Percentiles rank a stretch among this genome's conserved stretches.
These are phyloP conservation scores for Metarhizium humberi DNA, from an alignment of 2,329 filamentous ascomycete genomes.

Conservation along the genomic window DNA sequence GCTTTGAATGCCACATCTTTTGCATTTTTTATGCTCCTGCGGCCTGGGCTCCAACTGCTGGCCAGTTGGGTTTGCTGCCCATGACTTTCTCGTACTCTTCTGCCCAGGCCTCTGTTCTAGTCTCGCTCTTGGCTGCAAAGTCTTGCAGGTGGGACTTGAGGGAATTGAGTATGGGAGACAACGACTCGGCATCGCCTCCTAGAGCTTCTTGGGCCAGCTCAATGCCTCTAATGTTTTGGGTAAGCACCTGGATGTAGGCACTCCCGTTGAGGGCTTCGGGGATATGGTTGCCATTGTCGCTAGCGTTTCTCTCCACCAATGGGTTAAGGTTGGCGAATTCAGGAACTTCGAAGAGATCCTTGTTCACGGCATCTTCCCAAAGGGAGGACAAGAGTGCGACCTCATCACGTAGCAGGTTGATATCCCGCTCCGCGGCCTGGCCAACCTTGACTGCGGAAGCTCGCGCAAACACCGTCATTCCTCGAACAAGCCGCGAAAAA, in stretches of 20 bases:
- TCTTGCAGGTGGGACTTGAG: constrained; percentile 28
- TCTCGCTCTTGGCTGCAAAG: constrained; percentile 12
- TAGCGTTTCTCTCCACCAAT: constrained; percentile 5
- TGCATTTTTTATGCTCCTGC: not conserved
- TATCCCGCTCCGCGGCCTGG: constrained; percentile 14
- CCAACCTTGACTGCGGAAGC: constrained; percentile 16
- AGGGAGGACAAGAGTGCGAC: constrained; percentile 15
- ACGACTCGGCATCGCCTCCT: constrained; percentile 14
- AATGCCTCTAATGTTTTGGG: constrained; percentile 31
- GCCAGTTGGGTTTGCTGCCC: constrained; percentile 20
- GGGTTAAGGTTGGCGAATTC: constrained; percentile 19
- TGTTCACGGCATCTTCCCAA: constrained; percentile 14
- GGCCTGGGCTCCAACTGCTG: constrained; percentile 1
- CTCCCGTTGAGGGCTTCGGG: constrained; percentile 14
- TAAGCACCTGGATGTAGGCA: constrained; percentile 17
- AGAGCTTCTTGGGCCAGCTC: constrained; percentile 33
- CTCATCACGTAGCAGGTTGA: constrained; percentile 19
- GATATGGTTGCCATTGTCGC: constrained; percentile 2
- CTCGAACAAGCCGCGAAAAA: constrained; percentile 19
- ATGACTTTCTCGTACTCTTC: constrained; percentile 16
- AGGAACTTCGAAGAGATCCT: constrained; percentile 11
- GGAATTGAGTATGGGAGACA: constrained; percentile 29
- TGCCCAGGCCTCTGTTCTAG: constrained; percentile 12
- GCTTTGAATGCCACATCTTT: not conserved
- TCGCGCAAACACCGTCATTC: constrained; percentile 20